Conservation (phyloP, 2,329 filamentous ascomycete genomes). For the Pyrenochaeta sp. region DNA sequence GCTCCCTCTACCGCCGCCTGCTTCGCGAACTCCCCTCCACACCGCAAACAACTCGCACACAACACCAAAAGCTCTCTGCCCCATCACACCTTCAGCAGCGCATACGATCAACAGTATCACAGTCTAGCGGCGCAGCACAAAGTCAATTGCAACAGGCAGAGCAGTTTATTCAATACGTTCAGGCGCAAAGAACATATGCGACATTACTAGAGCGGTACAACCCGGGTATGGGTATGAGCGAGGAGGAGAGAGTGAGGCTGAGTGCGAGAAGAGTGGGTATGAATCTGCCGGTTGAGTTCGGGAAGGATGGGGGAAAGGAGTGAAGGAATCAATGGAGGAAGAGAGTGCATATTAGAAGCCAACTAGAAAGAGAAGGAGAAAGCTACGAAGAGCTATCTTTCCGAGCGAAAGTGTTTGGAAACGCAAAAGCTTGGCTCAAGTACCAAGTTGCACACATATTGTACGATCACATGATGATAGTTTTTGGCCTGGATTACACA, state of each 20-base stretch:
- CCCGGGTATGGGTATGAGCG: slow-evolving; percentile 86
- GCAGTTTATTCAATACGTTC: slow-evolving; percentile 81
- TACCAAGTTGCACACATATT: no score
- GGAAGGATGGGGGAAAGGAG: slow-evolving; percentile 15
- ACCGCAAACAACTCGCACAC: slow-evolving; percentile 49
- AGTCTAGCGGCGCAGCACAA: slow-evolving; percentile 1
- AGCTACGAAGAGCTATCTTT: no score
- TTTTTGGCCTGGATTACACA: no score
- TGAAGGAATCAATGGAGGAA: slow-evolving; percentile 1
- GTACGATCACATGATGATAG: no score
- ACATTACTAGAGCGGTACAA: slow-evolving; percentile 91
- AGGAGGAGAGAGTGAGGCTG: slow-evolving; percentile 82
- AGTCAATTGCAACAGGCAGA: slow-evolving; percentile 65
- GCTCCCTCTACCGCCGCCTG: slow-evolving; percentile 85
- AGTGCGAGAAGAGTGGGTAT: slow-evolving; percentile 89
- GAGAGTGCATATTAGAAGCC: not conserved
- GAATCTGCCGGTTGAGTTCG: slow-evolving; percentile 77
- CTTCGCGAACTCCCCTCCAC: slow-evolving; percentile 88
- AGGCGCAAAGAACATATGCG: slow-evolving; percentile 84
- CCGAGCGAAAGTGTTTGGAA: no score
- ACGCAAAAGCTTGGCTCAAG: no score
- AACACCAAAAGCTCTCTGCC: slow-evolving; percentile 54
- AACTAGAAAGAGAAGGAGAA: not conserved
- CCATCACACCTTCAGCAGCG: slow-evolving; percentile 75
- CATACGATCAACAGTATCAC: slow-evolving; percentile 70